Conservation (phyloP, 352 stramenopile species). For the Phytopythium chamaehyphon region DNA sequence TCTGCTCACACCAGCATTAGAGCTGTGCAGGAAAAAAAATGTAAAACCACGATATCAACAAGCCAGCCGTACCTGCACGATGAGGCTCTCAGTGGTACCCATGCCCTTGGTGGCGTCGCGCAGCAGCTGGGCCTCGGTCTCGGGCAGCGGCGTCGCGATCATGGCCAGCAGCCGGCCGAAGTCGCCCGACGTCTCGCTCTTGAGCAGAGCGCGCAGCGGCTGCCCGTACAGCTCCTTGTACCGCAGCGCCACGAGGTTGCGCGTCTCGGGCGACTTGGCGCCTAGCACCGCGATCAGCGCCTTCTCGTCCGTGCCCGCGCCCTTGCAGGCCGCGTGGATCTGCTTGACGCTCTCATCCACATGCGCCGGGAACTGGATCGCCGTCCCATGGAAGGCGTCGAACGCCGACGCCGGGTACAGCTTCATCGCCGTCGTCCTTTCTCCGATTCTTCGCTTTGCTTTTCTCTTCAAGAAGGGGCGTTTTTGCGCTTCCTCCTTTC, state of each 20-base stretch:
- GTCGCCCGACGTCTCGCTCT: constrained; percentile 73
- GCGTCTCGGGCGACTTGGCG: constrained; percentile 60
- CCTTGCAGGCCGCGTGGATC: constrained; percentile 63
- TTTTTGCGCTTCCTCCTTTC: no score
- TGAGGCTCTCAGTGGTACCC: constrained; percentile 64
- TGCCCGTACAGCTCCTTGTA: constrained; percentile 71
- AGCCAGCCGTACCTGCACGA: constrained; percentile 42
- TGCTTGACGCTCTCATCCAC: constrained; percentile 65
- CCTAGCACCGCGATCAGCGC: constrained; percentile 64
- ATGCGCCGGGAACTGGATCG: constrained; percentile 36
- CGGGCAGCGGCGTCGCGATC: constrained; percentile 64
- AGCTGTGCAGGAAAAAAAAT: no score
- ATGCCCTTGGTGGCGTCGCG: constrained; percentile 66
- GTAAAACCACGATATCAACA: no score
- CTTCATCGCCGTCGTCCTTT: constrained; percentile 22
- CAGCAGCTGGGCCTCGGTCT: constrained; percentile 69
- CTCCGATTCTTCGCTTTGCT: background rate
- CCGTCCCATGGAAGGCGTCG: constrained; percentile 46
- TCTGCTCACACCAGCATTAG: constrained; percentile 10
- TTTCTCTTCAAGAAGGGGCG: background rate
- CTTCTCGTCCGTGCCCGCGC: constrained; percentile 72
- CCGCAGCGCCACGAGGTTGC: constrained; percentile 59
- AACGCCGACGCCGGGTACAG: constrained; percentile 61
- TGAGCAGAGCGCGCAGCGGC: constrained; percentile 47
- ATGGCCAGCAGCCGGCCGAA: constrained; percentile 66